phyloP scores from a whole-genome alignment of 768 basidiomycete genomes.

The Coprinellus micaceus region DNA sequence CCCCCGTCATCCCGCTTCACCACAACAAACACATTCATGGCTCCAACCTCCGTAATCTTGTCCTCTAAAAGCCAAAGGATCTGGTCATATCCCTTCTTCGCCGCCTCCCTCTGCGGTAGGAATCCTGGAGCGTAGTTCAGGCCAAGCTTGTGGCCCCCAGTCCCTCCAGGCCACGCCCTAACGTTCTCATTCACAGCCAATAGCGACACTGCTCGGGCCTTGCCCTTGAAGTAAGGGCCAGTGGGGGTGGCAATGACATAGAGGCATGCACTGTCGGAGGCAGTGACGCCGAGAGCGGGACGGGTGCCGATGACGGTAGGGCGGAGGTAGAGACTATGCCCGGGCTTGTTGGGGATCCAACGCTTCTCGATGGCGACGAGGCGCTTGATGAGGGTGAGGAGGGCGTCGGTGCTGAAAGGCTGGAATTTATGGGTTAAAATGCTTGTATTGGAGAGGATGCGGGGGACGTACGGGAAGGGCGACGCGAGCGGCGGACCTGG shows the following conservation, averaged over 20 bases:
- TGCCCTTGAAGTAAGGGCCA: constrained; percentile 73
- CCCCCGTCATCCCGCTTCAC: constrained; percentile 69
- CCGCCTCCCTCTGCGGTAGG: constrained; percentile 62
- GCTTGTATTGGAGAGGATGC: background rate
- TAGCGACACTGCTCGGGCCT: constrained; percentile 52
- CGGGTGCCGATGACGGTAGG: constrained; percentile 68
- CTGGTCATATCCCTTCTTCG: constrained; percentile 69
- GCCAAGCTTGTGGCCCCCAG: constrained; percentile 77
- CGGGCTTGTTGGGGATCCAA: constrained; percentile 77
- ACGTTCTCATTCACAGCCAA: constrained; percentile 39
- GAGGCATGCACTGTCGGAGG: constrained; percentile 70
- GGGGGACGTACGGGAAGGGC: constrained; percentile 58
- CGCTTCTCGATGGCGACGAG: constrained; percentile 69
- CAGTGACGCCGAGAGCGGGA: constrained; percentile 53
- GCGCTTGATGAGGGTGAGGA: constrained; percentile 70
- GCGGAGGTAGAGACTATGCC: constrained; percentile 84
- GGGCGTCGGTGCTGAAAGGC: constrained; percentile 68
- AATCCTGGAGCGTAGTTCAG: constrained; percentile 62
- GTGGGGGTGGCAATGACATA: constrained; percentile 71
- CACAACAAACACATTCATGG: constrained; percentile 89
- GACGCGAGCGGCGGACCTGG: constrained; percentile 62
- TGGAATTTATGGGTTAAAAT: constrained; percentile 20
- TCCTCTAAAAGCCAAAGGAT: constrained; percentile 88
- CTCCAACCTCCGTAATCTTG: constrained; percentile 73
- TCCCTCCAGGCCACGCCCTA: constrained; percentile 57